These are phyloP conservation scores for Alliaria petiolata DNA, from an alignment of 345 rosid species.

Conservation along the genomic window DNA sequence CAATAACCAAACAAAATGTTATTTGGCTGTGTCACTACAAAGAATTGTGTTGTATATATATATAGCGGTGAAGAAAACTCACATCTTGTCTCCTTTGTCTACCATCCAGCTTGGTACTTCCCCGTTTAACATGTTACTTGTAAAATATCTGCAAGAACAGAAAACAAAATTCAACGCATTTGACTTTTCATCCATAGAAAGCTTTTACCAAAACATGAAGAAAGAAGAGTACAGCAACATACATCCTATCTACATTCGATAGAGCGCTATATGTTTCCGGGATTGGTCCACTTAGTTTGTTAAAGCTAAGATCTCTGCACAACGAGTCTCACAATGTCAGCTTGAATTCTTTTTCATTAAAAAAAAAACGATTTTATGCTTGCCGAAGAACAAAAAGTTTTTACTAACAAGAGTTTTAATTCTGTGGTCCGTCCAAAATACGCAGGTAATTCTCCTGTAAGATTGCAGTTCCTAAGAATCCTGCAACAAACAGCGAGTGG, in stretches of 20 bases:
- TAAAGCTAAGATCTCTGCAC: conserved; percentile 64
- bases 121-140: conserved; percentile 47
- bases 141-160: conserved; percentile 27
- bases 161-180: conserved; percentile 19
- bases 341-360: background rate
- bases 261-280: conserved; percentile 25
- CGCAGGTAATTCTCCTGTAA: conserved; percentile 40
- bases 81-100: conserved; percentile 42
- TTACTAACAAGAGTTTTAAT: conserved; percentile 46
- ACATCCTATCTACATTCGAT: conserved; percentile 19
- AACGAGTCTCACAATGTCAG: conserved; percentile 16
- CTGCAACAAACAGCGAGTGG: conserved; percentile 25
- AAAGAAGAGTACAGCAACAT: background rate
- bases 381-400: background rate
- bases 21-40: background rate
- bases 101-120: conserved; percentile 44
- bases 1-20: background rate
- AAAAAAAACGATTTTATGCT: too few species aligned
- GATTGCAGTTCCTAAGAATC: conserved; percentile 55
- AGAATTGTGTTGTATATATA: background rate
- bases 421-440: conserved; percentile 31
- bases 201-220: background rate
- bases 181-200: background rate
- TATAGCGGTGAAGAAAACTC: conserved; percentile 10
- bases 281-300: conserved; percentile 50